phyloP scores from a whole-genome alignment of 2,329 filamentous ascomycete species.

The Pseudocercospora eumusae region DNA sequence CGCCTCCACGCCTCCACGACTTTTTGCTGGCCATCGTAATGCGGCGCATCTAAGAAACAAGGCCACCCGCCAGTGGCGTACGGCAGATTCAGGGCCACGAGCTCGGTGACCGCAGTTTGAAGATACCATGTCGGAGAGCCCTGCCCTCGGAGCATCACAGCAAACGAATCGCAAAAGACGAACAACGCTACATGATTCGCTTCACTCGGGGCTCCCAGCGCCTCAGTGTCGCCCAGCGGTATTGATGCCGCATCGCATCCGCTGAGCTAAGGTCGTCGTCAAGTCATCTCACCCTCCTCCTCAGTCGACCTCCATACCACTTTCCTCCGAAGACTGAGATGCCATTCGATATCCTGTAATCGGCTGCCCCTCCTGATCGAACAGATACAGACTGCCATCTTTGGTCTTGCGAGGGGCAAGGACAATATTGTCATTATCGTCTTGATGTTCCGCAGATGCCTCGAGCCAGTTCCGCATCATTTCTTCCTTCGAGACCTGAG shows the following conservation, averaged over 20 bases:
- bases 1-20: constrained; percentile 1
- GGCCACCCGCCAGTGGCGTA: background rate
- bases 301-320: background rate
- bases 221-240: background rate
- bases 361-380: constrained; percentile 9
- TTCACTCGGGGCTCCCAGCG: background rate
- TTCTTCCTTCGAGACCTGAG: background rate
- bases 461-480: background rate
- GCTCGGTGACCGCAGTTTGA: background rate
- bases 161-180: too few species aligned
- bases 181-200: background rate
- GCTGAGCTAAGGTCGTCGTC: too few species aligned
- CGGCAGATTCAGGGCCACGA: background rate
- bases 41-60: background rate
- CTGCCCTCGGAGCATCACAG: too few species aligned
- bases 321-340: background rate
- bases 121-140: too few species aligned
- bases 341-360: constrained; percentile 16
- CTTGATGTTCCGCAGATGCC: background rate
- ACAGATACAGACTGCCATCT: background rate
- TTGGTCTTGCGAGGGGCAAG: background rate
- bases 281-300: background rate
- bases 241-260: background rate
- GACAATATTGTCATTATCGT: background rate
- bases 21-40: background rate